Conservation (phyloP, 805 yeast species). For the Ogataea pini region DNA sequence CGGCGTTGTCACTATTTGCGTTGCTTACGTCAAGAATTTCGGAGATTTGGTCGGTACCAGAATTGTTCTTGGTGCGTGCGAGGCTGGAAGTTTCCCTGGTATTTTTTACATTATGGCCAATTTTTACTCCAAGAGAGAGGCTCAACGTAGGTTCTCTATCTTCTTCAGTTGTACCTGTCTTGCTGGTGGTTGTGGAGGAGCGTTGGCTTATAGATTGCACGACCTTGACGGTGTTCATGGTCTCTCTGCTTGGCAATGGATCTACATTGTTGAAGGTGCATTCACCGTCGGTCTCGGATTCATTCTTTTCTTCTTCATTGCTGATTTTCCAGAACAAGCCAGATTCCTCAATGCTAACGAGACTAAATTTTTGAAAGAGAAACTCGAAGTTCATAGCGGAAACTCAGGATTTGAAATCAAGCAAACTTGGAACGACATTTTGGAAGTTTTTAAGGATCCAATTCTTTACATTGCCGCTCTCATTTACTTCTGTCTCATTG, state of each 20-base stretch:
- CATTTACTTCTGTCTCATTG: slow-evolving; percentile 62
- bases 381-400: slow-evolving; percentile 55
- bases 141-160: slow-evolving; percentile 67
- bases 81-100: slow-evolving; percentile 74
- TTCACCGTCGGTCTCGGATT: slow-evolving; percentile 38
- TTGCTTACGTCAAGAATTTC: slow-evolving; percentile 62
- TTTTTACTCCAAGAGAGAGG: slow-evolving; percentile 63
- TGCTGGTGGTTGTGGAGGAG: slow-evolving; percentile 80
- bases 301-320: slow-evolving; percentile 46
- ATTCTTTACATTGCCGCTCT: slow-evolving; percentile 58
- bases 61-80: slow-evolving; percentile 65
- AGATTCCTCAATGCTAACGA: slow-evolving; percentile 54
- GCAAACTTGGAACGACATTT: slow-evolving; percentile 47
- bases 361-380: slow-evolving; percentile 54
- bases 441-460: slow-evolving; percentile 57
- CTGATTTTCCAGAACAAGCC: slow-evolving; percentile 74
- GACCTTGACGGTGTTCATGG: slow-evolving; percentile 52
- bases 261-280: slow-evolving; percentile 43
- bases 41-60: slow-evolving; percentile 64
- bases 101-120: slow-evolving; percentile 68
- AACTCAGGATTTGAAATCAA: slow-evolving; percentile 52
- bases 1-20: slow-evolving; percentile 63
- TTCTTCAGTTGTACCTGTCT: slow-evolving; percentile 72
- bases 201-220: slow-evolving; percentile 64
- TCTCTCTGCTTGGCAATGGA: slow-evolving; percentile 47